Base-by-base conservation (phyloP, 2,329 filamentous ascomycete genomes). In the Trichophyton schoenleinii region DNA sequence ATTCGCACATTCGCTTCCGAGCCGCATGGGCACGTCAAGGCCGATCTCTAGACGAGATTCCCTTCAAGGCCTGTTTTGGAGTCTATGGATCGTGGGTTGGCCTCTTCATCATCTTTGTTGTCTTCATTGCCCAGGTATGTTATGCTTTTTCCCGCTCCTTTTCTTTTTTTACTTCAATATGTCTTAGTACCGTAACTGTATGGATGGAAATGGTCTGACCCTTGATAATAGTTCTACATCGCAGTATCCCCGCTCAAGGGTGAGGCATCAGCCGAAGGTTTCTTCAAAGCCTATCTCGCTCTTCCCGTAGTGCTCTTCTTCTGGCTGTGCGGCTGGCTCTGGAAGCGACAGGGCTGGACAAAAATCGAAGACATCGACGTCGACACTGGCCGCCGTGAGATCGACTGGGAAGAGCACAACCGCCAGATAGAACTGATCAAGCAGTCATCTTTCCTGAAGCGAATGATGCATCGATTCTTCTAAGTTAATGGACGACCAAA, bases 1-100 rank as follows among this genome's bases (percentile, higher is more conserved):
- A 84, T 20, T 79, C 83, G 1, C 86, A 88, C 67, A 86, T 88
- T 68, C 83, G 86, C 18, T 87, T 86, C 80, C 83, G 85, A 48
- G 66, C 68, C 3, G 85, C 83, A 0, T 87, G 84, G 84, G 70
- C 69, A 20, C 69, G 72, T 8, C 78, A 84, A 61, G 83, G 83
- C 20, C 81, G 81, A 66, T 78, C 75, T 2, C 69, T 86, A 3
- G 82, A 86, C 20, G 82, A 85, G 68, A 79, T 88, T 2, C 82
- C 85, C 1, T 88, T 85, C 77, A 74, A 72, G 53, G 81, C 83
- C 20, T 72, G 78, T 60, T 78, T 80, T 48, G 85, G 85, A 60
- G 76, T 86, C 11, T 74, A 68, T 1, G 85, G 85, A 22, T 86
- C 83, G 0, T 87, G 77, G 73, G 20, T 86, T 18, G 84, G 85